Evolutionary conservation across 2,329 filamentous ascomycete genomes (phyloP), one percentile per base, ranked within the genome.

Genomic region (Didymella arachidicola): DNA sequence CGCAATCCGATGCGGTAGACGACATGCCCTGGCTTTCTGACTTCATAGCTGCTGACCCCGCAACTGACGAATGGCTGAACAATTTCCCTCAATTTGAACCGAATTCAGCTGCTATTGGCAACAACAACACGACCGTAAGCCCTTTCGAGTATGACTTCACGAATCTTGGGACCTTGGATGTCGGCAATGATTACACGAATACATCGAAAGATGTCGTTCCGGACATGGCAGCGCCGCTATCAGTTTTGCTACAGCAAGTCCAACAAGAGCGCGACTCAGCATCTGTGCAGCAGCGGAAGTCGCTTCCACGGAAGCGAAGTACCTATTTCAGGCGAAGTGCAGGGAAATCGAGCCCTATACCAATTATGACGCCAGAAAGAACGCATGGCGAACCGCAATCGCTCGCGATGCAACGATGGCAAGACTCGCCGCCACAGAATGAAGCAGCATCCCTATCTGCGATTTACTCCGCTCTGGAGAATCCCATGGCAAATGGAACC

Each of bases 341-440:
- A n/a, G 51, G 45, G 22, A 60, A 53, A 14, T 50, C 53, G 7
- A 57, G 58, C 18, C 53, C 58, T 3, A 53, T 57, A 30, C 34
- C 53, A 8, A 60, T 60, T 22, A 50, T 45, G 30, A 54, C 58
- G n/a, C 53, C 49, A 6, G 53, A 56, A 26, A 53, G 53, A 4
- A 52, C 4, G 34, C 39, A 53, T 39, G 26, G 27, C 22, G 53
- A 38, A 30, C 39, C 43, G 6, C 67, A 67, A 16, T 66, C 69
- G n/a, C 53, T 69, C 14, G 61, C 86, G 5, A 78, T 89, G 65
- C 86, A 89, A 76, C 79, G 87, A 80, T 89, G 86, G 86, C 83
- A 87, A 67, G 79, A 86, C 64, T 88, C 85, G 54, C 87, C 87
- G 32, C 87, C 87, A 26, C 86, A 88, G 77, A 80, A 88, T 78